Evolutionary conservation across 176 grass and related monocot species (phyloP), one percentile per base, ranked within the genome.

Genomic region (Tillandsia leiboldiana): DNA sequence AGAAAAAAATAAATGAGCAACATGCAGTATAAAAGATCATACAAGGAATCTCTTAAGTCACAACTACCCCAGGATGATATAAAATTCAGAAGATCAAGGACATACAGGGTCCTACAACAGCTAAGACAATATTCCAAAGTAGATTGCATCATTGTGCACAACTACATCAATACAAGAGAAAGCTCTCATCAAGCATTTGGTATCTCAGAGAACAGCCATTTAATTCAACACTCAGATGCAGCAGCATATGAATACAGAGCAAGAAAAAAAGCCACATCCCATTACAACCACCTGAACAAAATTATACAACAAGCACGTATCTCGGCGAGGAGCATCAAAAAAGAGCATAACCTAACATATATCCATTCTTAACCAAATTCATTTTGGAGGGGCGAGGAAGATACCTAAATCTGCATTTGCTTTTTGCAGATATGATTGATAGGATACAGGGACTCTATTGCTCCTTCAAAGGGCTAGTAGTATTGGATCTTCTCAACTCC

Each of bases 401-500:
- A 61, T 61, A 20, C 56, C 17, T 61, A 61, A 61, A 61, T 20
- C 11, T 7, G 15, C 56, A 23, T 9, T 7, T 61, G 56, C 56
- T 61, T 61, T 57, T 15, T 61, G 17, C 8, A 61, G 33, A 61
- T 23, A 61, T 23, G 56, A 15, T 61, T 20, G 22, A 61, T 61
- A 61, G 56, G 22, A 22, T 14, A 42, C 33, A 42, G 8, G 23
- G 51, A 27, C 63, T 65, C 79, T 79, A 88, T 69, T 75, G 81
- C 74, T 79, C 80, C 68, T 72, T 82, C 66, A 78, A 77, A 1
- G 84, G 70, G 9, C 53, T 66, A 0, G 65, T 66, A 0, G 65
- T 8, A 23, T 68, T 66, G 1, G 85, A 65, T 73, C 70, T 85
- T 67, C 73, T 84, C 3, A 80, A 85, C 0, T 85, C 87, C 72